Evolutionary conservation across 1,139 yeast genomes (phyloP), one percentile per base, ranked within the genome.

Genomic region (Ashbya aceris): DNA sequence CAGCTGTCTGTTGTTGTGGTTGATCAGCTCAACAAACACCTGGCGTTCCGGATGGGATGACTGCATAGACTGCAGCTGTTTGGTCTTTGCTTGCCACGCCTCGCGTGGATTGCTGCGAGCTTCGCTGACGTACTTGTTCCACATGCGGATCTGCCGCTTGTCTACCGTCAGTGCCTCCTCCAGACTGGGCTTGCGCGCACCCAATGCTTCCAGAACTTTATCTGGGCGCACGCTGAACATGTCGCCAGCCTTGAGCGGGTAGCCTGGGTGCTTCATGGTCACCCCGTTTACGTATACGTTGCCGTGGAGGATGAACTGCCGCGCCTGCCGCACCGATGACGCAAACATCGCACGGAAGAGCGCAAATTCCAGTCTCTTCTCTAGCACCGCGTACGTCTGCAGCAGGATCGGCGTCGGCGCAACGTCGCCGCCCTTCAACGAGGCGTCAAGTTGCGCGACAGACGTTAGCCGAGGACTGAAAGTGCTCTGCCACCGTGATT

Each of bases 311-410:
- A 91, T 80, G 56, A 83, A 87, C 60, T 84, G 89, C 52, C 96
- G 77, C 1, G 98, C 96, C 65, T 91, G 97, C 70, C 96, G 79
- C 7, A 86, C 77, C 7, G 95, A 84, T 6, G 95, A 77, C 4
- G 98, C 96, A 68, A 91, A 89, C 83, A 91, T 73, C 30, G 96
- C 73, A 64, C 98, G 77, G 67, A 85, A 91, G 9, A 91, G 57
- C 1, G 96, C 96, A 59, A 82, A 76, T 61, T 91, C 98, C 33
- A 91, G 72, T 59, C 98, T 73, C 60, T 82, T 83, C 61, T 91
- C 98, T 48, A 93, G 68, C 3, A 80, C 79, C 4, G 95, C 95
- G 64, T 72, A 91, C 1, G 96, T 83, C 66, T 91, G 98, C 56
- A 87, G 65, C 38, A 86, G 78, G 67, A 84, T 76, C 8, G 98